phyloP scores from a whole-genome alignment of 306 rosid genomes.

The Myrica gale region DNA sequence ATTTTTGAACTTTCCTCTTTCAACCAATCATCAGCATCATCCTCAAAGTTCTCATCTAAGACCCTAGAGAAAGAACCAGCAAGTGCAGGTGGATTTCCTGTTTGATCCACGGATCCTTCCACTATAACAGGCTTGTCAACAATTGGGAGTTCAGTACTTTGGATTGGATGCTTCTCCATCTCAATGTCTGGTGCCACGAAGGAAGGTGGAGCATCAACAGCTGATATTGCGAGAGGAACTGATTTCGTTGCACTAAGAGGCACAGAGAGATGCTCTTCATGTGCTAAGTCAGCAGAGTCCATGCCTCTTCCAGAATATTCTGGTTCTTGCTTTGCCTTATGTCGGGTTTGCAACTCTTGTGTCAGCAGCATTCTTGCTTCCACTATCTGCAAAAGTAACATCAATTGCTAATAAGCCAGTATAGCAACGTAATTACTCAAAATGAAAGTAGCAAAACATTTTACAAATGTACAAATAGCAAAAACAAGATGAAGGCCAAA shows the following conservation, averaged over 20 bases:
- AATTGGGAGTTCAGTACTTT: slow-evolving; percentile 44
- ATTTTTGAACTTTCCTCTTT: slow-evolving; percentile 77
- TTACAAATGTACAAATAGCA: not conserved
- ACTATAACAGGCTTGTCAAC: slow-evolving; percentile 58
- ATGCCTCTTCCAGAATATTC: slow-evolving; percentile 35
- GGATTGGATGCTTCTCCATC: slow-evolving; percentile 57
- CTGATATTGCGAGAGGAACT: slow-evolving; percentile 35
- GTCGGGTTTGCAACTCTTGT: slow-evolving; percentile 47
- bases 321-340: slow-evolving; percentile 42
- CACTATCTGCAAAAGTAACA: slow-evolving; percentile 52
- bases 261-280: slow-evolving; percentile 56
- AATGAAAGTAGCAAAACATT: not conserved
- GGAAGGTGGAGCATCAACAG: slow-evolving; percentile 41
- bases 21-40: slow-evolving; percentile 96
- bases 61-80: slow-evolving; percentile 47
- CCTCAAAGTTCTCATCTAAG: slow-evolving; percentile 54
- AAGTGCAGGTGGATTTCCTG: slow-evolving; percentile 29
- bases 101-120: slow-evolving; percentile 45
- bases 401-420: slow-evolving; percentile 18
- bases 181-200: slow-evolving; percentile 37
- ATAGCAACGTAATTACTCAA: not conserved
- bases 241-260: slow-evolving; percentile 44
- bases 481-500: not conserved
- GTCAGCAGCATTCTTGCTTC: slow-evolving; percentile 74
- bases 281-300: slow-evolving; percentile 27